These are phyloP conservation scores for Rhodotorula sp. DNA, from an alignment of 1,284 basidiomycete species.

Conservation along the genomic window DNA sequence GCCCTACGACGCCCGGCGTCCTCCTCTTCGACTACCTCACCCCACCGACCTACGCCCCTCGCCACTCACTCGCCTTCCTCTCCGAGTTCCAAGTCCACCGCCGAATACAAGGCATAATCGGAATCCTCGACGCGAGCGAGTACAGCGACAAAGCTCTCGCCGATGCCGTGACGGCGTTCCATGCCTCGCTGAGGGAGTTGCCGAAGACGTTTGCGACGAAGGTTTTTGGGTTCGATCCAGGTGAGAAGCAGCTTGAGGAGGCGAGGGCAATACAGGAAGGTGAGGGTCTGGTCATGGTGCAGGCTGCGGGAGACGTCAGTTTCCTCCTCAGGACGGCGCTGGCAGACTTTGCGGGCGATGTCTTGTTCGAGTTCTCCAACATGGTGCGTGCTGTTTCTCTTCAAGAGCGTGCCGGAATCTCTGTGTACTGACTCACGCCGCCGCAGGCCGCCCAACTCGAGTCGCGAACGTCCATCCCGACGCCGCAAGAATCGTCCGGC, in stretches of 20 bases:
- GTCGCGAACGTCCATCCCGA: conserved; percentile 43
- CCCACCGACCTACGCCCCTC: conserved; percentile 63
- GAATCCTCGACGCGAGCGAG: conserved; percentile 63
- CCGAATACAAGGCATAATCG: conserved; percentile 74
- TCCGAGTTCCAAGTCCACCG: conserved; percentile 66
- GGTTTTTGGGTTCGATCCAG: conserved; percentile 66
- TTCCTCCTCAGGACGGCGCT: conserved; percentile 79
- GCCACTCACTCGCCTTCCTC: conserved; percentile 56
- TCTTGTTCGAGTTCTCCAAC: conserved; percentile 74
- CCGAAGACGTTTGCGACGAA: conserved; percentile 53
- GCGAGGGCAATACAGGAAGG: conserved; percentile 58
- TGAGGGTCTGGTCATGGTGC: conserved; percentile 68
- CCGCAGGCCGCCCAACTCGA: conserved; percentile 40
- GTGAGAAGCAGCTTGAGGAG: conserved; percentile 69
- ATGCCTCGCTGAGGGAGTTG: conserved; percentile 44
- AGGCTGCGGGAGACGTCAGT: conserved; percentile 67
- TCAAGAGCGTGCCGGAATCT: no score
- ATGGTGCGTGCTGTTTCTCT: conserved; percentile 54
- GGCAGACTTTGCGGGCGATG: conserved; percentile 77
- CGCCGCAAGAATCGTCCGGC: conserved; percentile 35
- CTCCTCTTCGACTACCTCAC: conserved; percentile 70
- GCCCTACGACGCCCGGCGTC: conserved; percentile 67
- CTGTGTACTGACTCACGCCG: not conserved
- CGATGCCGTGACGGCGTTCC: conserved; percentile 26
- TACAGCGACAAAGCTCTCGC: conserved; percentile 20